Conservation (phyloP, 768 basidiomycete genomes). For the Lactarius pseudohatsudake region DNA sequence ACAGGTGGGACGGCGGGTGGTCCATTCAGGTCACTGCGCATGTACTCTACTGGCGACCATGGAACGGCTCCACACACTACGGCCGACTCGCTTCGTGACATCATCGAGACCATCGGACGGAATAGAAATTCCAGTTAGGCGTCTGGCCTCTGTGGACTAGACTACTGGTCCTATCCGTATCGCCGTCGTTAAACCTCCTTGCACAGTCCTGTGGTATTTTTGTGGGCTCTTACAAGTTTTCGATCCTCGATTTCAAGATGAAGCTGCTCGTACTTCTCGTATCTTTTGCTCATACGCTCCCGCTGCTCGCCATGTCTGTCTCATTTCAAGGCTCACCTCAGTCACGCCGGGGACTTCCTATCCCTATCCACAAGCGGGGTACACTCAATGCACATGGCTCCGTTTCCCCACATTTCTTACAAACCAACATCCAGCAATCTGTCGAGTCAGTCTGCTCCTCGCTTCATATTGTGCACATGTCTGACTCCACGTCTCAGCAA, state of each 20-base stretch:
- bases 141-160: neutral
- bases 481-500: slow-evolving; percentile 38
- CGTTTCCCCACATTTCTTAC: neutral
- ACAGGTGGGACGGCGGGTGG: neutral
- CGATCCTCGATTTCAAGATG: neutral
- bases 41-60: neutral
- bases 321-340: neutral
- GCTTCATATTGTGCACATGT: neutral
- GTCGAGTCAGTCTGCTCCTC: neutral
- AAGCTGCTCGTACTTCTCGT: neutral
- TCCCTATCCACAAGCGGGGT: slow-evolving; percentile 2
- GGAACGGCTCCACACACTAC: neutral
- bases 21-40: neutral
- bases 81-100: neutral
- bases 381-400: neutral
- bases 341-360: neutral
- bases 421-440: neutral
- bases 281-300: neutral
- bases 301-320: neutral
- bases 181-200: neutral
- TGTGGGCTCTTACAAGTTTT: neutral
- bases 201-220: neutral
- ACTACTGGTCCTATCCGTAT: neutral
- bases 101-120: neutral
- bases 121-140: neutral